Evolutionary conservation across 2,329 filamentous ascomycete species (phyloP), one percentile per base, ranked within the genome.

Genomic region (Alternaria dauci): DNA sequence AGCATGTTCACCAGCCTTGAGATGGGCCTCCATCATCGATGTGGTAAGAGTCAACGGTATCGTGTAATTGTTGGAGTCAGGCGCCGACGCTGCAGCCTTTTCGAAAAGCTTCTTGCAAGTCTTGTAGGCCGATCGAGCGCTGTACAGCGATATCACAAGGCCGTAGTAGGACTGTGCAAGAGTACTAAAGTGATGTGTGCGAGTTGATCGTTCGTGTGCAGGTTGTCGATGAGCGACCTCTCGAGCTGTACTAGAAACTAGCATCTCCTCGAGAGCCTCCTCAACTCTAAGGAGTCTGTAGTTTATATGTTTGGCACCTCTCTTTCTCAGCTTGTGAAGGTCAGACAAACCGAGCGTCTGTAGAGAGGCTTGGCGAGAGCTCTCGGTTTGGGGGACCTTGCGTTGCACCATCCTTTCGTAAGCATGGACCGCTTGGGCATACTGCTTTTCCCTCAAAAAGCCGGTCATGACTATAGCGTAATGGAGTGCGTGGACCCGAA

Each of bases 11-110:
- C 82, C 78, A 18, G 88, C 85, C 52, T 83, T 80, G 43, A 87
- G 80, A 71, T 91, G 85, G 0, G 87, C 84, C 23, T 84, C 80
- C 90, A 97, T 94, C 59, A 94, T 78, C 8, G 89, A 77, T 6
- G 75, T 77, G 25, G 80, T 70, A 44, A 80, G 85, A 0, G 81
- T 83, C 26, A 76, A 66, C 11, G 76, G 74, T 1, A 63, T 65
- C 23, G 66, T 62, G 20, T 68, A 71, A 20, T 66, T 62, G 4
- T 59, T 46, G 1, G 52, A 52, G 9, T 67, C 60, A 8, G 62
- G 56, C 20, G 70, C 65, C 6, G 62, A 61, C 28, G 67, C 59
- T 42, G 63, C 54, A 6, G 69, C 70, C 39, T 67, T 65, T 18
- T 62, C 46, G 42, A 77, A 69, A 18, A 78, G 58, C 38, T 74